These are phyloP conservation scores for Jamesozyma piceae DNA, from an alignment of 805 yeast genomes.

Conservation along the genomic window DNA sequence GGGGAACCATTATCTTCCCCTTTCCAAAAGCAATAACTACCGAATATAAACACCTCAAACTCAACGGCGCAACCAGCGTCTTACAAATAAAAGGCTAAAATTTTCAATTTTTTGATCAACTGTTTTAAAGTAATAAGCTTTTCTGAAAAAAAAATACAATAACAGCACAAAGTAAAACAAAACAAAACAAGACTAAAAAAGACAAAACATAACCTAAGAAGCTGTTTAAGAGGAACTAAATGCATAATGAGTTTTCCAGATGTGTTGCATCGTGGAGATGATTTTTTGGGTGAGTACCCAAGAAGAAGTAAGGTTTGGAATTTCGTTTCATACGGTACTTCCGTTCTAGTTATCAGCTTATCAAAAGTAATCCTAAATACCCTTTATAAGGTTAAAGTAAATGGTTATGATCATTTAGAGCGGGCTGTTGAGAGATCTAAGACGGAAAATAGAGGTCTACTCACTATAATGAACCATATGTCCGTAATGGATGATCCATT, in stretches of 20 bases:
- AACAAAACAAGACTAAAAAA: too few relatives aligned
- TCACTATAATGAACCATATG: constrained; percentile 92
- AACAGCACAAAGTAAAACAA: too few relatives aligned
- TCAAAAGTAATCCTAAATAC: constrained; percentile 54
- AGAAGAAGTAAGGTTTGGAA: constrained; percentile 55
- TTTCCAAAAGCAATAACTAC: too few relatives aligned
- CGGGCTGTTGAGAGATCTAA: constrained; percentile 54
- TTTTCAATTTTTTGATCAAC: too few relatives aligned
- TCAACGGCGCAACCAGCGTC: too few relatives aligned
- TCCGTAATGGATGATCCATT: constrained; percentile 87
- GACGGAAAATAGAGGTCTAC: constrained; percentile 58
- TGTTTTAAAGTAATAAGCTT: too few relatives aligned
- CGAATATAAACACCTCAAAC: too few relatives aligned
- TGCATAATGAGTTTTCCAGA: constrained; percentile 58
- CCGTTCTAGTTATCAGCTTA: constrained; percentile 52
- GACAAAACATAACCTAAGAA: too few relatives aligned
- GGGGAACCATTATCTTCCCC: too few relatives aligned
- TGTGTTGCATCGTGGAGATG: constrained; percentile 66
- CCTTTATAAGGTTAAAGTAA: constrained; percentile 54
- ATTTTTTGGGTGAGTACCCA: constrained; percentile 55
- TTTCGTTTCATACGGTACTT: constrained; percentile 55
- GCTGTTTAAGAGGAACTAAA: too few relatives aligned
- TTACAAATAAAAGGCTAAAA: too few relatives aligned
- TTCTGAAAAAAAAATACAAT: too few relatives aligned
- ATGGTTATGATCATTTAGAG: constrained; percentile 55